Evolutionary conservation across 768 basidiomycete species (phyloP).

Genomic region (Infundibulicybe gibba): DNA sequence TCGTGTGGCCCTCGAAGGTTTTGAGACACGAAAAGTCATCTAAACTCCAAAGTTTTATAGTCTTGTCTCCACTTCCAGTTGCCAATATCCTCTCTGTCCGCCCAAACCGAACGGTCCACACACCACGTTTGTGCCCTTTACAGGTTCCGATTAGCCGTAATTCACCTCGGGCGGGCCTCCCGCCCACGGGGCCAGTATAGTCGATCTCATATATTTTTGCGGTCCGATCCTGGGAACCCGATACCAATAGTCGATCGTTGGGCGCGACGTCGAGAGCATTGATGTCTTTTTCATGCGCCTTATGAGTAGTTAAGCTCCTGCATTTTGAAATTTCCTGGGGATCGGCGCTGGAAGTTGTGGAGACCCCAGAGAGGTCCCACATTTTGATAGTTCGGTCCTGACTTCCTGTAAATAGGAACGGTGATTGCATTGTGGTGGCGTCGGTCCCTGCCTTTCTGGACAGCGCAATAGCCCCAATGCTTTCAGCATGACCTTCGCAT

Average conservation of each 20-base stretch:
- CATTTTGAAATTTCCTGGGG: slow-evolving; percentile 33
- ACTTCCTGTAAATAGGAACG: slow-evolving; percentile 91
- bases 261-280: slow-evolving; percentile 93
- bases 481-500: slow-evolving; percentile 94
- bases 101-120: slow-evolving; percentile 93
- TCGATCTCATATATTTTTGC: slow-evolving; percentile 86
- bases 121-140: slow-evolving; percentile 95
- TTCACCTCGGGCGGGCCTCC: slow-evolving; percentile 55
- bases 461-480: slow-evolving; percentile 85
- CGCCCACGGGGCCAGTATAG: slow-evolving; percentile 38
- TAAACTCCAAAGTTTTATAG: slow-evolving; percentile 90
- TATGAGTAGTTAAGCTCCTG: slow-evolving; percentile 78
- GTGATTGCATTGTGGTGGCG: slow-evolving; percentile 25
- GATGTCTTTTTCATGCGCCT: slow-evolving; percentile 98
- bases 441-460: slow-evolving; percentile 46
- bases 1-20: slow-evolving; percentile 98
- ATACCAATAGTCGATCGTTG: slow-evolving; percentile 83
- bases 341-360: slow-evolving; percentile 23
- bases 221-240: slow-evolving; percentile 94
- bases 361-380: slow-evolving; percentile 81
- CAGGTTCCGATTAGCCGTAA: slow-evolving; percentile 80
- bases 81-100: slow-evolving; percentile 80
- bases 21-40: slow-evolving; percentile 92
- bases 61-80: slow-evolving; percentile 94
- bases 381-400: slow-evolving; percentile 98